Conservation (phyloP, 1,139 yeast species). For the Suhomyces maxii region DNA sequence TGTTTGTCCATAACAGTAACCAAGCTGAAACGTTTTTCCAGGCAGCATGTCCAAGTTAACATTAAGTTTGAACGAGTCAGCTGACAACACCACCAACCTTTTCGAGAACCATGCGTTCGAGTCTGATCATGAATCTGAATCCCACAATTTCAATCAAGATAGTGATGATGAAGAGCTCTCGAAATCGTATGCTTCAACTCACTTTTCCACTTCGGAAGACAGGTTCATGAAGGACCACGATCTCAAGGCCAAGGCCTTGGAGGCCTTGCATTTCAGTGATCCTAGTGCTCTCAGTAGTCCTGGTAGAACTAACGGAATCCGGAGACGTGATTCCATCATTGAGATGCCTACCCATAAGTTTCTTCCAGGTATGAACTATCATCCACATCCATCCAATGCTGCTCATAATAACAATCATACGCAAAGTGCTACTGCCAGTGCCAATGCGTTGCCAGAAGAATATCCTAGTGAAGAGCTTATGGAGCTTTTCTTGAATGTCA, state of each 20-base stretch:
- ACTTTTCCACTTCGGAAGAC: constrained; percentile 69
- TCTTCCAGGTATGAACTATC: constrained; percentile 16
- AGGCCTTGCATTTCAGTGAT: constrained; percentile 40
- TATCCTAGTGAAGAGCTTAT: constrained; percentile 69
- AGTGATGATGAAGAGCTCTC: constrained; percentile 33
- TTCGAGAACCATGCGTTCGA: constrained; percentile 7
- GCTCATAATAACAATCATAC: constrained; percentile 16
- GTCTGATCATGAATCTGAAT: constrained; percentile 14
- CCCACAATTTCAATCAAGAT: constrained; percentile 17
- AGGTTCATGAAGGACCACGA: constrained; percentile 66
- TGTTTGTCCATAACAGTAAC: too few species aligned
- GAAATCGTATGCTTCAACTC: constrained; percentile 45
- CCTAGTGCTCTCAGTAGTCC: constrained; percentile 9
- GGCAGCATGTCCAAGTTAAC: background rate
- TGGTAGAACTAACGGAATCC: constrained; percentile 21
- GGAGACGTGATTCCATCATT: constrained; percentile 52
- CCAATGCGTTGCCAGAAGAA: constrained; percentile 65
- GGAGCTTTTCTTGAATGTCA: constrained; percentile 68
- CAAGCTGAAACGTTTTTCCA: too few species aligned
- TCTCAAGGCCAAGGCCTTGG: constrained; percentile 66
- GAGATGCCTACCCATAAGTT: constrained; percentile 41
- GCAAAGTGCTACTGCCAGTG: constrained; percentile 18
- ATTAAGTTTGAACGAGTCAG: background rate
- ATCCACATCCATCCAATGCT: constrained; percentile 22
- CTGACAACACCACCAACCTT: background rate